phyloP scores from a whole-genome alignment of 2,329 filamentous ascomycete genomes.

The Fusarium brachygibbosum region DNA sequence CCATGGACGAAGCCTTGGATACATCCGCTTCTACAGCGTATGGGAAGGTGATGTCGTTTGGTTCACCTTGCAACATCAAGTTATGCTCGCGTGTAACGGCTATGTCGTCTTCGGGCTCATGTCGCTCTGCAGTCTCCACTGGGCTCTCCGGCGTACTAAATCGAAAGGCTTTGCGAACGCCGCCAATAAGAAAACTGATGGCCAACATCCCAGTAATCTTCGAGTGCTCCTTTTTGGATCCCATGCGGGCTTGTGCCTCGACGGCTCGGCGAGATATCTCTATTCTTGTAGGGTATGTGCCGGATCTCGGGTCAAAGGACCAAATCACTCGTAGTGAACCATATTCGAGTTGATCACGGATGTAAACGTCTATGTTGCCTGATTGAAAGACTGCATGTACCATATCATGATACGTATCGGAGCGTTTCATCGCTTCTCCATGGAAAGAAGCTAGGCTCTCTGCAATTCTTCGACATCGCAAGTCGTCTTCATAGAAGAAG shows the following conservation, averaged over 20 bases:
- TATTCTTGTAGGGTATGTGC: background rate
- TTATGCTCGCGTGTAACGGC: no score
- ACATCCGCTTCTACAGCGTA: background rate
- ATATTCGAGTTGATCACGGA: background rate
- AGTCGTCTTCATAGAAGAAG: no score
- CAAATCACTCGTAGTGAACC: background rate
- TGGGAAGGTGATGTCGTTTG: background rate
- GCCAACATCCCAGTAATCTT: background rate
- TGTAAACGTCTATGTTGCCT: background rate
- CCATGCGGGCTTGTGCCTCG: background rate
- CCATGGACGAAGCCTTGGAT: background rate
- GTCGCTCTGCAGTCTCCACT: no score
- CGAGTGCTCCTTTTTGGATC: background rate
- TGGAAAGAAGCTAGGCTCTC: no score
- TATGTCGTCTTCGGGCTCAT: no score
- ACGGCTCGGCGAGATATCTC: background rate
- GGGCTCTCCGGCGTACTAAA: background rate
- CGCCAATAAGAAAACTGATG: background rate
- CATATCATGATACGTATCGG: background rate
- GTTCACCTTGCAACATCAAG: background rate
- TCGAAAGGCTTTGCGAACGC: background rate
- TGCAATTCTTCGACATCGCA: no score
- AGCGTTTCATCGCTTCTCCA: background rate
- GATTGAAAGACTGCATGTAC: background rate
- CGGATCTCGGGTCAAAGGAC: background rate